A percentile compares a stretch with the other conserved stretches of the same genome.
Conservation (phyloP, 495 filamentous ascomycete genomes). For the Venustampulla echinocandica region DNA sequence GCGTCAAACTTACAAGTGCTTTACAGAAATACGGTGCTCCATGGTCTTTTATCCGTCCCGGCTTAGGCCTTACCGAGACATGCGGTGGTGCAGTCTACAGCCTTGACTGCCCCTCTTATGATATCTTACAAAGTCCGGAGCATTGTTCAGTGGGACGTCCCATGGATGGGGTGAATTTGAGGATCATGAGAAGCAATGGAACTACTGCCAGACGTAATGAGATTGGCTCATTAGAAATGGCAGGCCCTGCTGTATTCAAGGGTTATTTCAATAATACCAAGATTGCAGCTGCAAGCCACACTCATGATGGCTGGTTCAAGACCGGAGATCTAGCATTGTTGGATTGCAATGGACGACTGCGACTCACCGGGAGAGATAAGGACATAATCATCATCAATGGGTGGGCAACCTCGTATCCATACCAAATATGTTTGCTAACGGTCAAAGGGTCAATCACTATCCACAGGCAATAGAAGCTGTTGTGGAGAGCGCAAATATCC, state of each 20-base stretch:
- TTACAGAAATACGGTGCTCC: slow-evolving; percentile 29
- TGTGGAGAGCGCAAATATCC: slow-evolving; percentile 30
- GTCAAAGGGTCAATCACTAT: slow-evolving; percentile 38
- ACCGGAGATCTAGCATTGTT: slow-evolving; percentile 61
- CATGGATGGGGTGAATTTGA: slow-evolving; percentile 45
- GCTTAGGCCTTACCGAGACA: slow-evolving; percentile 94
- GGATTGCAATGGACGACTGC: slow-evolving; percentile 48
- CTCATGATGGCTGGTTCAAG: slow-evolving; percentile 66
- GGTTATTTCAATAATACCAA: slow-evolving; percentile 65
- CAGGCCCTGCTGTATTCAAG: slow-evolving; percentile 65
- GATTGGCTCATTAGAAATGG: slow-evolving; percentile 63
- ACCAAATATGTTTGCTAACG: no score
- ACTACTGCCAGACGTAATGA: slow-evolving; percentile 38
- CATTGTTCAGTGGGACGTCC: slow-evolving; percentile 85
- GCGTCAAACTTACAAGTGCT: slow-evolving; percentile 19
- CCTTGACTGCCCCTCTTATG: slow-evolving; percentile 66
- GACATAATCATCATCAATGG: slow-evolving; percentile 55
- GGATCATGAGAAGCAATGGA: slow-evolving; percentile 8
- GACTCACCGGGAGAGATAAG: slow-evolving; percentile 73
- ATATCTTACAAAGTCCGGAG: slow-evolving; percentile 66
- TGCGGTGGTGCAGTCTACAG: slow-evolving; percentile 81
- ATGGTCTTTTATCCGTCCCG: slow-evolving; percentile 35
- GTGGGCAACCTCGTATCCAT: no score
- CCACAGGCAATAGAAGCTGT: slow-evolving; percentile 33
- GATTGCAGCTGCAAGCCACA: slow-evolving; percentile 55